Conservation (phyloP, 2,329 filamentous ascomycete genomes). For the Calonectria pauciramosa region DNA sequence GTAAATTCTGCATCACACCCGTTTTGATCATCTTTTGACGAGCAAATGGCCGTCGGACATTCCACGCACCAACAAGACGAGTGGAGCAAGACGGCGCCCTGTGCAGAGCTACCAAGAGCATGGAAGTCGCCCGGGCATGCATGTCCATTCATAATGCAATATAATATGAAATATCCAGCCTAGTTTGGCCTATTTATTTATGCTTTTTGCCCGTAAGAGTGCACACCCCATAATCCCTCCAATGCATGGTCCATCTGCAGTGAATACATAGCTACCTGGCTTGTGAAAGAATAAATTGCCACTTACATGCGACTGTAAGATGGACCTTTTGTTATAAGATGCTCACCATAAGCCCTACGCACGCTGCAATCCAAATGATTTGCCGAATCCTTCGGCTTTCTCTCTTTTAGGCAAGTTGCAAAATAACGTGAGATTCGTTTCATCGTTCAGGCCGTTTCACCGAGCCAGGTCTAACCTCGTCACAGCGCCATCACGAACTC, state of each 20-base stretch:
- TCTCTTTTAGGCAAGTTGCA: constrained; percentile 11
- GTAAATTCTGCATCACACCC: neutral
- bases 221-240: too few relatives aligned
- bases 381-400: neutral
- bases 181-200: neutral
- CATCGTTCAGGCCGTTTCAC: neutral
- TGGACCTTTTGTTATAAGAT: neutral
- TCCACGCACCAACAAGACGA: neutral
- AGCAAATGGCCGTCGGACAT: neutral
- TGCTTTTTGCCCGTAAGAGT: neutral
- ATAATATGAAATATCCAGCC: neutral
- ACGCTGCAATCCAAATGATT: neutral
- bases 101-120: neutral
- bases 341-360: constrained; percentile 4
- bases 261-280: neutral
- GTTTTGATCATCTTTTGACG: neutral
- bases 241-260: neutral
- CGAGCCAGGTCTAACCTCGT: neutral
- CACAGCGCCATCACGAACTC: too few relatives aligned
- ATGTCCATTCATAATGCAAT: neutral
- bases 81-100: neutral
- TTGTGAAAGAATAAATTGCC: neutral
- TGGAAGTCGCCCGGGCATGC: neutral
- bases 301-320: neutral
- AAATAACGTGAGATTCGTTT: neutral